Evolutionary conservation across 2,329 filamentous ascomycete genomes (phyloP).

Genomic region (Aspergillus sp.): DNA sequence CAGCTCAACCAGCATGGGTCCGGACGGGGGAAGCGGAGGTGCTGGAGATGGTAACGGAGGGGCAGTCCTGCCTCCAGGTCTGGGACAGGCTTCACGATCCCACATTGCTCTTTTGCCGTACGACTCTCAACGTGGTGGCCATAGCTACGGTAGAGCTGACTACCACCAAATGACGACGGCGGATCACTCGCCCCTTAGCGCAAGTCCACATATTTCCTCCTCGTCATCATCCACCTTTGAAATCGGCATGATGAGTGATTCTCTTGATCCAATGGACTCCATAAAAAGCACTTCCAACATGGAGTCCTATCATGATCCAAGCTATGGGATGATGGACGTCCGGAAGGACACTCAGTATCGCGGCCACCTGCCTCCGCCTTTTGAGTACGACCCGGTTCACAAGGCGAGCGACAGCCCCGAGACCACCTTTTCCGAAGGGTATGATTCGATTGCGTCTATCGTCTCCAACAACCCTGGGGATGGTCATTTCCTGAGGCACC

Average conservation of each 20-base stretch:
- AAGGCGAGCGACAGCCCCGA: slow-evolving; percentile 26
- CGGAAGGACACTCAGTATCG: slow-evolving; percentile 27
- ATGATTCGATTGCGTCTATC: slow-evolving; percentile 32
- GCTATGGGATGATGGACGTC: slow-evolving; percentile 24
- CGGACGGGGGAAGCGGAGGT: slow-evolving; percentile 59
- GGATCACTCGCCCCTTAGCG: slow-evolving; percentile 39
- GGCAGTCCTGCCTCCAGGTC: slow-evolving; percentile 28
- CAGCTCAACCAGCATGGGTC: slow-evolving; percentile 70
- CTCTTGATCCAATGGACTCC: slow-evolving; percentile 41
- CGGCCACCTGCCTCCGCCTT: slow-evolving; percentile 25
- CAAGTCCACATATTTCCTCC: slow-evolving; percentile 40
- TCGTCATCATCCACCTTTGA: slow-evolving; percentile 41
- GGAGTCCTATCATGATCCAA: slow-evolving; percentile 35
- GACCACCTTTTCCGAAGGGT: slow-evolving; percentile 27
- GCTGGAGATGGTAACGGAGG: slow-evolving; percentile 32
- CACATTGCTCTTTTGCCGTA: slow-evolving; percentile 37
- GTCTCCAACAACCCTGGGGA: slow-evolving; percentile 29
- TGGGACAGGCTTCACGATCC: slow-evolving; percentile 30
- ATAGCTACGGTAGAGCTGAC: slow-evolving; percentile 34
- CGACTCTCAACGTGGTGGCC: slow-evolving; percentile 32
- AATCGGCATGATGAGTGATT: slow-evolving; percentile 37
- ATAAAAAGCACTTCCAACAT: slow-evolving; percentile 34
- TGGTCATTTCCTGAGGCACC: slow-evolving; percentile 27
- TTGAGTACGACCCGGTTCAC: slow-evolving; percentile 26
- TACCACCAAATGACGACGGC: slow-evolving; percentile 36